Base-by-base conservation (phyloP, 2,329 filamentous ascomycete genomes). In the Phaeosphaeria sp. region DNA sequence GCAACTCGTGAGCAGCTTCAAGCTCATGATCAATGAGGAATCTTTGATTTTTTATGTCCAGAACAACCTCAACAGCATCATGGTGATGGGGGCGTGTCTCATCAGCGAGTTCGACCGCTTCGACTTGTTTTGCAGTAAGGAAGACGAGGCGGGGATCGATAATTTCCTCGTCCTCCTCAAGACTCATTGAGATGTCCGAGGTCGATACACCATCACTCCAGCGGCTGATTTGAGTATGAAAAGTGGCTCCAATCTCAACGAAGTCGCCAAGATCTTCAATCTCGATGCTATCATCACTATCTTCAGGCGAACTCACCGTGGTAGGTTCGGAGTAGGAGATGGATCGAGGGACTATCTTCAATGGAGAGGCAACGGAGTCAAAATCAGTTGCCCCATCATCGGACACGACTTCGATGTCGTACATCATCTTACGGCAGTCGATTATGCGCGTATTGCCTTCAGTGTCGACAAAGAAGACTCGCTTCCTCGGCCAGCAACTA, bases 341-440 rank as follows among this genome's bases (percentile, higher is more conserved):
- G 17, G 21, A 21, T 27, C 8, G 22, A 2, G 36, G 24, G 20
- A 22, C 39, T 2, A 42, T 7, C 25, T 54, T 54, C 21, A 22
- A 30, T 3, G 52, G 33, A 3, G 52, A 54, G 17, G 52, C 52
- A 6, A 49, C 44, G 5, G 52, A 54, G 25, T 54, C 52, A 17
- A 54, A 54, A 22, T 54, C 52, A 3, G 52, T 49, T 6, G 33
- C 45, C 11, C 22, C 46, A 20, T 54, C 45, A 18, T 54, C 52
- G 9, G 43, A 49, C 8, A 8, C 20, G 22, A 54, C 21, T 6
- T 33, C 21, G 18, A 54, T 18, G 6, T 54, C 25, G 36, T 54
- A 54, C 2, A 54, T n/a, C 7, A 22, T 48, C 18, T 54, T 21
- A 2, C 1, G 13, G 6, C 33, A 15, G 25, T 54, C 46, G 2